Evolutionary conservation across 2,329 filamentous ascomycete genomes (phyloP), one percentile per base, ranked within the genome.

Genomic region (Periconia sp.): DNA sequence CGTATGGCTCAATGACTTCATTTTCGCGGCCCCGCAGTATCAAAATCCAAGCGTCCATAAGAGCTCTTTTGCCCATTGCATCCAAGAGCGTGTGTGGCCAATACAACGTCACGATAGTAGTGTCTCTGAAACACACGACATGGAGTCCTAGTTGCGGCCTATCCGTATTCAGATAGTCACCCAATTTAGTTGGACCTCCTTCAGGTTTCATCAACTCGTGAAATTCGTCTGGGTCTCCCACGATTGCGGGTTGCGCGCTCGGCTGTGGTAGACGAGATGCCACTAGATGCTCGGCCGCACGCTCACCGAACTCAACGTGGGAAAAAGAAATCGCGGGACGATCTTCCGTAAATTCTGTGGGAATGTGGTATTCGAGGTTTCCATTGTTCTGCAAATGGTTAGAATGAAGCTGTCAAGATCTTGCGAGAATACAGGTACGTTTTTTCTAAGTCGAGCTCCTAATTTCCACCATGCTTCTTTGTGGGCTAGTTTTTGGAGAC

Each of bases 51-150:
- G 64, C 63, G 20, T 51, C 49, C 10, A 68, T 42, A 15, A 69
- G 48, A 3, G 33, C 41, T n/a, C 54, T 40, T 2, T 45, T 51
- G 13, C 65, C 65, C 40, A 68, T 49, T 1, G 54, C 63, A 49
- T 69, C 65, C 13, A 65, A 49, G 2, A 68, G 51, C 3, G 57
- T 60, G 45, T 69, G 66, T 7, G 58, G 54, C 59, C 59, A 68
- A 20, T 55, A 60, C 3, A 69, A 27, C 1, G 63, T 59, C 14
- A 68, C 52, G 9, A 68, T 37, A 0, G 66, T 67, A 1, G 58
- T 58, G 47, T 69, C 62, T 3, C 50, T 52, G 48, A 67, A 69
- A 8, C 56, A 61, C 8, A 58, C 55, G 23, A 66, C 37, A 30
- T 62, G 58, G 14, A 66, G 42, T 1, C 56, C 57, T 6, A 69